Percentiles rank a stretch among this genome's conserved stretches.
These are phyloP conservation scores for Penicillium brevicompactum DNA, from an alignment of 2,329 filamentous ascomycete genomes.

Conservation along the genomic window DNA sequence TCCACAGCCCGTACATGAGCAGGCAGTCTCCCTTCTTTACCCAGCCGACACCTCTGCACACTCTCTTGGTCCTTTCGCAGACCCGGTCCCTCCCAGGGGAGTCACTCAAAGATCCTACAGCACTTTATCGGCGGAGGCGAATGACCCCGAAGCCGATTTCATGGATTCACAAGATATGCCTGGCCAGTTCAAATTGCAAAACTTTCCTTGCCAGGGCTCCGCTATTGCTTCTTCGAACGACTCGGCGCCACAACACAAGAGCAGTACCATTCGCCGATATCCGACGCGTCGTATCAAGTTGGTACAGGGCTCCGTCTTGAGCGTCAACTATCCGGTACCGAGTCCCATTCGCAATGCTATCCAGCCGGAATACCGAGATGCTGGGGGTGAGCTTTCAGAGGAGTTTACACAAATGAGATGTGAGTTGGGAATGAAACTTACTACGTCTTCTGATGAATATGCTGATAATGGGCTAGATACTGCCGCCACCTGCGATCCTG, in stretches of 20 bases:
- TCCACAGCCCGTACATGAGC: not conserved
- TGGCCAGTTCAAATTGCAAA: constrained; percentile 7
- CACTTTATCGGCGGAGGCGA: not conserved
- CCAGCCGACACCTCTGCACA: not conserved
- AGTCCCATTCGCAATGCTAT: constrained; percentile 19
- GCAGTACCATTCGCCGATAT: constrained; percentile 11
- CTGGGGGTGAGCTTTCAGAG: constrained; percentile 16
- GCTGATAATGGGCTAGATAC: constrained; percentile 59
- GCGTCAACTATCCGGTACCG: constrained; percentile 17
- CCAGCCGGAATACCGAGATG: constrained; percentile 14
- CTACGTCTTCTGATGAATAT: not conserved
- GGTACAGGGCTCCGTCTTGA: constrained; percentile 15
- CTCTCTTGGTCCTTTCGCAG: not conserved
- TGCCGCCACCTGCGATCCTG: constrained; percentile 91
- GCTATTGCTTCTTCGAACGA: constrained; percentile 5
- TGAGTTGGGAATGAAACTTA: not conserved
- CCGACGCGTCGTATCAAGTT: constrained; percentile 19
- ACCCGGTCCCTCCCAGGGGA: not conserved
- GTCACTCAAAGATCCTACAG: not conserved
- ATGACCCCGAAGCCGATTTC: not conserved
- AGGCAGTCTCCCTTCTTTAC: not conserved
- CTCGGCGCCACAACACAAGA: constrained; percentile 2
- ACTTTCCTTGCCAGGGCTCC: constrained; percentile 4
- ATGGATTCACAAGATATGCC: constrained; percentile 3
- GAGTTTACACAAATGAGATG: constrained; percentile 21